Conservation (phyloP, 2,329 filamentous ascomycete species). For the Pseudopyricularia cyperi region DNA sequence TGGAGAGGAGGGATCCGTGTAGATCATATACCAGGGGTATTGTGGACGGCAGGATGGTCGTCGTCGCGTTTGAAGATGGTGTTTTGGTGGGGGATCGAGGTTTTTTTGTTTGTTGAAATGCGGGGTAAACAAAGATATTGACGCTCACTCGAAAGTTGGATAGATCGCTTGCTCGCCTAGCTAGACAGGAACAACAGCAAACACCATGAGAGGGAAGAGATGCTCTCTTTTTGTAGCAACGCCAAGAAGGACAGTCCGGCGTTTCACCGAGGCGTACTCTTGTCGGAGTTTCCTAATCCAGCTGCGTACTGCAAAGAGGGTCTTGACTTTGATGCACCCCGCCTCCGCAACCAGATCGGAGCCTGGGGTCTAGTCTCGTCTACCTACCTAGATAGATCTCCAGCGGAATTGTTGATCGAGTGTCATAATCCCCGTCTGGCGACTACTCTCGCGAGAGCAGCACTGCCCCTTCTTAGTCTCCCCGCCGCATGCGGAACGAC, state of each 20-base stretch:
- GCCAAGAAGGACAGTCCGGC: not conserved
- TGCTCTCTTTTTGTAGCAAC: not conserved
- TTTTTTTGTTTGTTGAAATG: not conserved
- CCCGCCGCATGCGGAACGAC: conserved; percentile 15
- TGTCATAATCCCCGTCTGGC: no score
- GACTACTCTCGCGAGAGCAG: not conserved
- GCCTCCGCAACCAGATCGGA: no score
- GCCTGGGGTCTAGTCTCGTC: no score
- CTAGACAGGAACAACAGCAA: not conserved
- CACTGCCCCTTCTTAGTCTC: not conserved
- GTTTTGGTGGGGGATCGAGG: not conserved
- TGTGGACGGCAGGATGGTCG: not conserved
- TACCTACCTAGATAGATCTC: no score
- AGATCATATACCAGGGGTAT: not conserved
- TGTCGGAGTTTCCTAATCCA: not conserved
- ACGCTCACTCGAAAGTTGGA: no score
- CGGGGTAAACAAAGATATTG: not conserved
- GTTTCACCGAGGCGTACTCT: not conserved
- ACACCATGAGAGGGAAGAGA: not conserved
- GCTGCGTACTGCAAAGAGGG: not conserved
- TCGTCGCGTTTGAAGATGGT: not conserved
- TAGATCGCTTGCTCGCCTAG: no score
- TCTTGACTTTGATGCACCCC: no score
- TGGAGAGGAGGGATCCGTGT: not conserved
- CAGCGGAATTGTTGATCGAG: no score